Conservation (phyloP, 768 basidiomycete genomes). For the Hydnomerulius pinastri region DNA sequence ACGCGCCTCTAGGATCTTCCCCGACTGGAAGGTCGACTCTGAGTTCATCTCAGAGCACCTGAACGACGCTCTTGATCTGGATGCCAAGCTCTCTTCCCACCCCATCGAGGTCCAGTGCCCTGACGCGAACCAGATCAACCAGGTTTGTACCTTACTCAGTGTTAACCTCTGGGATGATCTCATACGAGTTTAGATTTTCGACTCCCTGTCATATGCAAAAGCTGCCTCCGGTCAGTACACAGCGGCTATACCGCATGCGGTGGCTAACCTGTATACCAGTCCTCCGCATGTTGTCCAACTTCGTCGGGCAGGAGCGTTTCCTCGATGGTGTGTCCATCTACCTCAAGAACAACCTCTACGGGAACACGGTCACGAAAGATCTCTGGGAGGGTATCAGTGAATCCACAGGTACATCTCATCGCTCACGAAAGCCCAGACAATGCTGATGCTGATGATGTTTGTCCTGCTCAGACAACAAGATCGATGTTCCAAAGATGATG, state of each 20-base stretch:
- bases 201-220: constrained; percentile 84
- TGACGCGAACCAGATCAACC: constrained; percentile 82
- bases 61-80: constrained; percentile 74
- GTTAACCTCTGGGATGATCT: neutral
- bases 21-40: constrained; percentile 84
- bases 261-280: constrained; percentile 43
- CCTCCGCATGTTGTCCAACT: constrained; percentile 89
- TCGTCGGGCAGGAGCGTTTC: constrained; percentile 89
- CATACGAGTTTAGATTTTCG: constrained; percentile 69
- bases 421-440: neutral
- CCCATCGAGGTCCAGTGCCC: constrained; percentile 91
- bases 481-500: constrained; percentile 81
- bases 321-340: constrained; percentile 88
- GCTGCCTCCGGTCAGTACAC: constrained; percentile 63
- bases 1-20: constrained; percentile 57
- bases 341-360: constrained; percentile 85
- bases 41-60: constrained; percentile 81
- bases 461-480: constrained; percentile 43
- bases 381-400: constrained; percentile 84
- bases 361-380: constrained; percentile 82
- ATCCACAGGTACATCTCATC: constrained; percentile 52
- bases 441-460: neutral
- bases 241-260: neutral
- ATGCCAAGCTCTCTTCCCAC: constrained; percentile 86
- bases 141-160: constrained; percentile 39